Percentiles rank a stretch among this genome's conserved stretches.
phyloP scores from a whole-genome alignment of 2,329 filamentous ascomycete genomes.

The Neophaeococcomyces mojaviensis region DNA sequence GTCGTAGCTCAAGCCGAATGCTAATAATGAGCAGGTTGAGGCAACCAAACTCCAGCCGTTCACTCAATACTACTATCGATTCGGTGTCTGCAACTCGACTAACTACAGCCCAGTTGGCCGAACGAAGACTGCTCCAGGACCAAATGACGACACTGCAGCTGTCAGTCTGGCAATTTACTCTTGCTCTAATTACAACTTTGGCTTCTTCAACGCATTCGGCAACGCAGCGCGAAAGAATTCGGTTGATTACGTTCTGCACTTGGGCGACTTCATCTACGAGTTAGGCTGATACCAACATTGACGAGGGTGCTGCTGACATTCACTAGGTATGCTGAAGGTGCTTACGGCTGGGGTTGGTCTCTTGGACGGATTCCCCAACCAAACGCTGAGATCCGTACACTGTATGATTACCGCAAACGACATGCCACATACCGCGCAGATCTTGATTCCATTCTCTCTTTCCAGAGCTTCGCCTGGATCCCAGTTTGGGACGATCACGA shows the following conservation, averaged over 20 bases:
- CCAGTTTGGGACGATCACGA: conserved; percentile 41
- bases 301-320: conserved; percentile 22
- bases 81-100: conserved; percentile 58
- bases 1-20: conserved; percentile 30
- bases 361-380: conserved; percentile 49
- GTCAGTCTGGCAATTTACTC: conserved; percentile 63
- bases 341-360: conserved; percentile 46
- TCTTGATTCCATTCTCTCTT: conserved; percentile 48
- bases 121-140: conserved; percentile 61
- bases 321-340: conserved; percentile 39
- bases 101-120: conserved; percentile 56
- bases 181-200: conserved; percentile 58
- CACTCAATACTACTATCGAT: conserved; percentile 63
- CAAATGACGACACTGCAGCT: conserved; percentile 48
- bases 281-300: too few species aligned
- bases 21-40: conserved; percentile 39
- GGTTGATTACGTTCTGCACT: conserved; percentile 53
- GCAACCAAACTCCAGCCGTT: conserved; percentile 55
- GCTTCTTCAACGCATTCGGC: conserved; percentile 23
- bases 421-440: conserved; percentile 56
- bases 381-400: conserved; percentile 42
- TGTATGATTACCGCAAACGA: conserved; percentile 48
- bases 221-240: conserved; percentile 53
- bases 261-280: conserved; percentile 56
- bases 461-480: conserved; percentile 55